Conservation (phyloP, 2,329 filamentous ascomycete species). For the Pseudodiploospora longispora region DNA sequence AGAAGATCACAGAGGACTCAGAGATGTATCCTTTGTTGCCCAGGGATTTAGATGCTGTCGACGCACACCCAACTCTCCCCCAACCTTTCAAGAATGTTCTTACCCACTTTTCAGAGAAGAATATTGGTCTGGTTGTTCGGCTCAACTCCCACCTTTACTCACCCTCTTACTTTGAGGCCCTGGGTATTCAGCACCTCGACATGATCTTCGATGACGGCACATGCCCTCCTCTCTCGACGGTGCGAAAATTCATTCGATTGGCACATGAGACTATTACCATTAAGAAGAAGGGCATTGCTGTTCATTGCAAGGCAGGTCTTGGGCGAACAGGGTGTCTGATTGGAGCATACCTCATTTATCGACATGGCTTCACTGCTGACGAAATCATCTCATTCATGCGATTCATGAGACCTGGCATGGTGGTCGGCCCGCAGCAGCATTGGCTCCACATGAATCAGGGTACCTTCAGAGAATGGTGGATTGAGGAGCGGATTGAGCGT, state of each 20-base stretch:
- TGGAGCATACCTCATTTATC: conserved; percentile 94
- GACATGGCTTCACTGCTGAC: conserved; percentile 93
- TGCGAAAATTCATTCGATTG: conserved; percentile 88
- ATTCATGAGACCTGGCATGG: conserved; percentile 98
- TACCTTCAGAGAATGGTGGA: conserved; percentile 97
- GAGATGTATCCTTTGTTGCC: conserved; percentile 69
- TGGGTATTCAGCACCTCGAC: conserved; percentile 92
- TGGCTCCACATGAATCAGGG: conserved; percentile 98
- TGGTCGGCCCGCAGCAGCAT: conserved; percentile 96
- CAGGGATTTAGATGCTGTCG: conserved; percentile 64
- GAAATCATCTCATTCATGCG: conserved; percentile 97
- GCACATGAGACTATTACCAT: conserved; percentile 91
- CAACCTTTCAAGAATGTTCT: conserved; percentile 94
- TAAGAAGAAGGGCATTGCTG: conserved; percentile 86
- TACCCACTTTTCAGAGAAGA: conserved; percentile 75
- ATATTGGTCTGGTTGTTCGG: conserved; percentile 88
- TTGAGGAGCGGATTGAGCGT: conserved; percentile 74
- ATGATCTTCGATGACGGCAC: conserved; percentile 99
- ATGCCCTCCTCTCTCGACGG: conserved; percentile 80
- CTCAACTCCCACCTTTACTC: conserved; percentile 95
- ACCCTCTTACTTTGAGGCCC: conserved; percentile 89
- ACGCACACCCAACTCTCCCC: conserved; percentile 62
- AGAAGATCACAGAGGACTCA: conserved; percentile 63
- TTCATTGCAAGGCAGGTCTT: conserved; percentile 96
- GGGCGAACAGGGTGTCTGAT: conserved; percentile 94